Evolutionary conservation across 192 early-diverging fungal genomes (phyloP).

Genomic region (Backusella morwellensis): DNA sequence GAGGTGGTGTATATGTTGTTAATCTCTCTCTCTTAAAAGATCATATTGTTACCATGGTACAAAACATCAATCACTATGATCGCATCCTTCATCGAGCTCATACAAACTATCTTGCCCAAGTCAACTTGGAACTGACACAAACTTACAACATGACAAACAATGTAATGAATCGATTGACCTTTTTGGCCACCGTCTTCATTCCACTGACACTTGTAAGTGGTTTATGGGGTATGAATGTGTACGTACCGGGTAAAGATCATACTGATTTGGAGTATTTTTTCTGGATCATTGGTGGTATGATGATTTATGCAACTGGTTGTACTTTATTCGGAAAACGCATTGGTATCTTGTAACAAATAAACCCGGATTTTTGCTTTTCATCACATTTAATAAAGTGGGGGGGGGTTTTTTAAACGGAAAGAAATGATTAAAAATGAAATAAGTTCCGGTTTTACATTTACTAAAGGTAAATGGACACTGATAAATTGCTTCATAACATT

Average conservation of each 20-base stretch:
- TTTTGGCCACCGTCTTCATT: slow-evolving; percentile 83
- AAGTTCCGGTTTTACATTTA: too few relatives aligned
- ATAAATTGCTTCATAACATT: too few relatives aligned
- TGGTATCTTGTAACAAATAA: slow-evolving; percentile 7
- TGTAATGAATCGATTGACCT: slow-evolving; percentile 84
- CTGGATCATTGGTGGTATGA: slow-evolving; percentile 47
- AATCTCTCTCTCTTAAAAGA: slow-evolving; percentile 14
- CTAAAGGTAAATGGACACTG: too few relatives aligned
- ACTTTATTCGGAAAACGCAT: slow-evolving; percentile 22
- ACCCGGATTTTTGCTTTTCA: background rate
- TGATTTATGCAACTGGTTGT: slow-evolving; percentile 15
- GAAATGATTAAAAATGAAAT: too few relatives aligned
- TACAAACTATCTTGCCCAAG: slow-evolving; percentile 77
- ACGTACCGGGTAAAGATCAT: slow-evolving; percentile 58
- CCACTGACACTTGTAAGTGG: slow-evolving; percentile 79
- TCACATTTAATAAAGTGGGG: too few relatives aligned
- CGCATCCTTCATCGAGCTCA: slow-evolving; percentile 71
- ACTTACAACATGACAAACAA: slow-evolving; percentile 83
- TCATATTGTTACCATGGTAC: slow-evolving; percentile 71
- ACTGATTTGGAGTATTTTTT: slow-evolving; percentile 50
- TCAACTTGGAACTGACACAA: slow-evolving; percentile 71
- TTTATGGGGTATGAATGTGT: slow-evolving; percentile 60
- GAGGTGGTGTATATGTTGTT: background rate
- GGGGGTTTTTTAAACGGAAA: too few relatives aligned
- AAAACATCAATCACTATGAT: slow-evolving; percentile 70